Evolutionary conservation across 2,329 filamentous ascomycete species (phyloP).

Genomic region (Peltaster fructicola): DNA sequence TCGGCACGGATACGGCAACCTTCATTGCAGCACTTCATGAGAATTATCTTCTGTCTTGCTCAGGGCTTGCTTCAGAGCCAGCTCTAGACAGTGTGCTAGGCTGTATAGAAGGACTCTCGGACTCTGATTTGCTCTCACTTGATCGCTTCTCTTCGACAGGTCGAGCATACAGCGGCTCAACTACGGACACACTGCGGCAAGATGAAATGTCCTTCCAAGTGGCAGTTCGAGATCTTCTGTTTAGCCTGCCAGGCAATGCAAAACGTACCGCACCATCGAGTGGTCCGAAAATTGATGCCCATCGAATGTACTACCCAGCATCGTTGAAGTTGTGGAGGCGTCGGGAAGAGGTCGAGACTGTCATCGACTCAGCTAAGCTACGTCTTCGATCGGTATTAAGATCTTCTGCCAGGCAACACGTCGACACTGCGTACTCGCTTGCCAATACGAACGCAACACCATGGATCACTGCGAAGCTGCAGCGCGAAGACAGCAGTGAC

Average conservation of each 20-base stretch:
- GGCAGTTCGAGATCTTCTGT: conserved; percentile 70
- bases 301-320: conserved; percentile 84
- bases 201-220: conserved; percentile 91
- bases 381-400: no score
- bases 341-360: conserved; percentile 61
- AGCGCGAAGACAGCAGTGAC: conserved; percentile 2
- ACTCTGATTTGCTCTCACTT: conserved; percentile 68
- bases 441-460: background rate
- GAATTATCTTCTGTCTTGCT: conserved; percentile 79
- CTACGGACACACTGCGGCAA: conserved; percentile 61
- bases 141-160: conserved; percentile 48
- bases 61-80: conserved; percentile 36
- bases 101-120: conserved; percentile 76
- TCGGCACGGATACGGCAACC: conserved; percentile 77
- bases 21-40: conserved; percentile 85
- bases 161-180: conserved; percentile 30
- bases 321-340: conserved; percentile 69
- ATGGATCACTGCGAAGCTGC: conserved; percentile 1
- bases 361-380: conserved; percentile 57
- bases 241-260: conserved; percentile 71
- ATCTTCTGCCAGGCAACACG: conserved; percentile 36
- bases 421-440: conserved; percentile 16
- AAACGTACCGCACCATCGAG: conserved; percentile 34
- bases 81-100: conserved; percentile 63
- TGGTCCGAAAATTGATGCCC: conserved; percentile 36